A percentile compares a stretch with the other conserved stretches of the same genome.
Conservation (phyloP, 306 rosid genomes). For the Mucuna pruriens region DNA sequence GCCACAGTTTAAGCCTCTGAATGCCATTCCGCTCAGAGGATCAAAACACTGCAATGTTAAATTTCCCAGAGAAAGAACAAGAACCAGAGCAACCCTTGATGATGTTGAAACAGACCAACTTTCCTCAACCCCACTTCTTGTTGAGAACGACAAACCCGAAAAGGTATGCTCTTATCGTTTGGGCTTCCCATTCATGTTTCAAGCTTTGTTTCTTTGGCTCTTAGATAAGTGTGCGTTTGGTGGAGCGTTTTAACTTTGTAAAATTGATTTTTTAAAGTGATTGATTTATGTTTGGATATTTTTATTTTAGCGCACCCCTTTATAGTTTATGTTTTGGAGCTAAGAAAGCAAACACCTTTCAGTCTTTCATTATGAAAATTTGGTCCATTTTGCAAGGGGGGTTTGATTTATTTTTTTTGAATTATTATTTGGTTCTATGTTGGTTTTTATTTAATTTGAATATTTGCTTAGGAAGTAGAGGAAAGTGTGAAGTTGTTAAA, state of each 20-base stretch:
- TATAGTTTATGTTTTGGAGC: not conserved
- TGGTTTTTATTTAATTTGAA: slow-evolving; percentile 3
- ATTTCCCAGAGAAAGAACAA: slow-evolving; percentile 47
- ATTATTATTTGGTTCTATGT: not conserved
- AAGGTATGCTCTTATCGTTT: slow-evolving; percentile 45
- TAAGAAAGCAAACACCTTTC: not conserved
- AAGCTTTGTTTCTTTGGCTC: not conserved
- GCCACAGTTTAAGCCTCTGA: slow-evolving; percentile 27
- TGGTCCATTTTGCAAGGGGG: not conserved
- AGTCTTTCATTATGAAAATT: slow-evolving; percentile 4
- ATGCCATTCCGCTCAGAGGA: slow-evolving; percentile 35
- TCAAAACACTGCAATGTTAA: slow-evolving; percentile 26
- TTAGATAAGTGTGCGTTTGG: no score
- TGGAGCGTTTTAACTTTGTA: no score
- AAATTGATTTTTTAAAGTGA: no score
- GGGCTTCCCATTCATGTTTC: not conserved
- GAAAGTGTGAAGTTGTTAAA: slow-evolving; percentile 81
- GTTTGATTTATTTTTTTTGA: not conserved
- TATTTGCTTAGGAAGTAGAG: slow-evolving; percentile 69
- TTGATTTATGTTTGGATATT: no score
- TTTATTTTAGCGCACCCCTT: no score
- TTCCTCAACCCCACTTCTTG: slow-evolving; percentile 51
- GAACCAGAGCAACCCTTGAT: slow-evolving; percentile 62
- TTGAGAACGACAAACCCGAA: slow-evolving; percentile 37
- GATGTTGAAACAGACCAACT: slow-evolving; percentile 50